These are phyloP conservation scores for Neckera pumila DNA, from an alignment of 225 moss, liverwort and hornwort species.

Conservation along the genomic window DNA sequence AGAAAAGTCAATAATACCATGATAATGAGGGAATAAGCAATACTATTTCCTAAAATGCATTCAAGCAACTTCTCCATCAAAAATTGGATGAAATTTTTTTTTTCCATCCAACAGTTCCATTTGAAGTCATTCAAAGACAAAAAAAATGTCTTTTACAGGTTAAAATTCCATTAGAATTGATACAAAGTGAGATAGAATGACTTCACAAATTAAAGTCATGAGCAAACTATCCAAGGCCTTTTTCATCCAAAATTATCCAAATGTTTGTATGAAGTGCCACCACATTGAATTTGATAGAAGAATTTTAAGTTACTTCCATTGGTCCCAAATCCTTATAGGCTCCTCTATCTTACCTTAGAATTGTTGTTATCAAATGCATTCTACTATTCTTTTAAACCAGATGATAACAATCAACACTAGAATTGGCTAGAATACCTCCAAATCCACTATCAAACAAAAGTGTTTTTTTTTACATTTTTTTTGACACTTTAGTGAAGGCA, in stretches of 20 bases:
- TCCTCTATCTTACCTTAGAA: background rate
- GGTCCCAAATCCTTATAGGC: background rate
- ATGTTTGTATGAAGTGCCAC: background rate
- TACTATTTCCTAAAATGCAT: background rate
- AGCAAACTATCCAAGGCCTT: background rate
- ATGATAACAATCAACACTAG: background rate
- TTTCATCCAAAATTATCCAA: background rate
- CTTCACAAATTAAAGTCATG: background rate
- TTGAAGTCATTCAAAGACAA: background rate
- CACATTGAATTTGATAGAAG: background rate
- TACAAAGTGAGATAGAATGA: background rate
- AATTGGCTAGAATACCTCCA: background rate
- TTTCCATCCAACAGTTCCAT: background rate
- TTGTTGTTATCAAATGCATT: background rate
- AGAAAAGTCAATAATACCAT: background rate
- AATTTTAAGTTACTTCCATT: background rate
- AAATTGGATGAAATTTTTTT: background rate
- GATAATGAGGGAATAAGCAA: background rate
- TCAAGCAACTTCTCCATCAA: rapidly evolving
- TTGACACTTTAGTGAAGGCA: background rate
- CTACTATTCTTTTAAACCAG: background rate
- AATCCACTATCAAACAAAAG: background rate
- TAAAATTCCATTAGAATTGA: background rate
- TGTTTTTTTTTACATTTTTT: background rate
- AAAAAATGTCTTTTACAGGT: rapidly evolving